These are phyloP conservation scores for Tagetes erecta DNA, from an alignment of 129 eudicot species.

Conservation along the genomic window DNA sequence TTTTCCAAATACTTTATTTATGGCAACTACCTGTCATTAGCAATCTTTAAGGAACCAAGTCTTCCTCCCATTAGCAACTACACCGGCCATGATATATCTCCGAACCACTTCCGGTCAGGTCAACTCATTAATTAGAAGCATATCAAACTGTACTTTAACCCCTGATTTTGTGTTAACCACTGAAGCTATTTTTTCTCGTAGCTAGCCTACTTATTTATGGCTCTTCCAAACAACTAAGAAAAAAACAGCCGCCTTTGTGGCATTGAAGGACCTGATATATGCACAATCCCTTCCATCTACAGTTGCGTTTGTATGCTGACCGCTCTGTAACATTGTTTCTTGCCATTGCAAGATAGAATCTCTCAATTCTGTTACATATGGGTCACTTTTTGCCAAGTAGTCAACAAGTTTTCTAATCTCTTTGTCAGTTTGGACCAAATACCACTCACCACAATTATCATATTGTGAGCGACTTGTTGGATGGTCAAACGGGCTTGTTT, in stretches of 20 bases:
- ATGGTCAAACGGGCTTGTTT: too few relatives aligned
- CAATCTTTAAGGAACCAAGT: constrained; percentile 26
- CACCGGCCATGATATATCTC: constrained; percentile 42
- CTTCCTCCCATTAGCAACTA: constrained; percentile 36
- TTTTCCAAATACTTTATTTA: constrained; percentile 33
- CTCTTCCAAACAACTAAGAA: too few relatives aligned
- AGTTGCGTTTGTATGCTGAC: background rate
- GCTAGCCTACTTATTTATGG: constrained; percentile 25
- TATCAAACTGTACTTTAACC: constrained; percentile 26
- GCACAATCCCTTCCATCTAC: too few relatives aligned
- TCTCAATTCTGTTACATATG: constrained; percentile 32
- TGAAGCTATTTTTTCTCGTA: constrained; percentile 39
- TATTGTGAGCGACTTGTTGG: background rate
- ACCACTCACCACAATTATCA: constrained; percentile 31
- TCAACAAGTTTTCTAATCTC: constrained; percentile 34
- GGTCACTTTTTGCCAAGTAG: constrained; percentile 26
- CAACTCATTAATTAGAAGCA: constrained; percentile 49
- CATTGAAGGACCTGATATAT: too few relatives aligned
- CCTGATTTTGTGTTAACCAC: constrained; percentile 13
- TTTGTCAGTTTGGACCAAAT: constrained; percentile 31
- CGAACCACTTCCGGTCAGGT: constrained; percentile 70
- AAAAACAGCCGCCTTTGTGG: too few relatives aligned
- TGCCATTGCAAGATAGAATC: constrained; percentile 42
- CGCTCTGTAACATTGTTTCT: constrained; percentile 7
- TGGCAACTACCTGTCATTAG: constrained; percentile 21